Conservation (phyloP, 352 stramenopile genomes). For the Pythium periplocum region DNA sequence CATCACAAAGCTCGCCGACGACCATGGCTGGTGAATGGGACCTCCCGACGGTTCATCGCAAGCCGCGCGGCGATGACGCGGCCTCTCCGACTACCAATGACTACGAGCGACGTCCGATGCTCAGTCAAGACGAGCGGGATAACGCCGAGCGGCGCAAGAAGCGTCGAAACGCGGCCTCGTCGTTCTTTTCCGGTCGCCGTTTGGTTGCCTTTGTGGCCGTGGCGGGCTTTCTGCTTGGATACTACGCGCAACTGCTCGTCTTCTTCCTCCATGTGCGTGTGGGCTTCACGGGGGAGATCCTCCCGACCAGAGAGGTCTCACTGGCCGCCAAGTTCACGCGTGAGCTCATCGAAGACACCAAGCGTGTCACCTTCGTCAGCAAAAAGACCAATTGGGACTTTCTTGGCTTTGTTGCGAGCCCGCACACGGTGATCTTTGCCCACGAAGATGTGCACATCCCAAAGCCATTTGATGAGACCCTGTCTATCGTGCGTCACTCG, state of each 20-base stretch:
- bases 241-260: conserved; percentile 61
- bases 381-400: conserved; percentile 80
- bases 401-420: conserved; percentile 54
- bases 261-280: conserved; percentile 64
- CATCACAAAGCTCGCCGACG: not conserved
- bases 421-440: conserved; percentile 61
- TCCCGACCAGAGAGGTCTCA: conserved; percentile 34
- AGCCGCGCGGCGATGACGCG: conserved; percentile 1
- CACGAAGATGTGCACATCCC: conserved; percentile 62
- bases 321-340: conserved; percentile 42
- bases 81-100: not conserved
- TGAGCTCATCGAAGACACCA: conserved; percentile 45
- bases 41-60: not conserved
- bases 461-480: conserved; percentile 36
- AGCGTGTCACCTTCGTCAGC: conserved; percentile 64
- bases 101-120: too few relatives aligned
- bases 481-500: conserved; percentile 53
- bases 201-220: conserved; percentile 12
- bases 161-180: too few relatives aligned
- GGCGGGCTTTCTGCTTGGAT: conserved; percentile 42
- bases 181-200: not conserved
- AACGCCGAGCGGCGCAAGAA: too few relatives aligned
- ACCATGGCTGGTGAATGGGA: not conserved
- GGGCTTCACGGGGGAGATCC: conserved; percentile 47
- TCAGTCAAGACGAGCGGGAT: too few relatives aligned